Base-by-base conservation (phyloP, 1,284 basidiomycete species). In the Leccinum pachyderme region DNA sequence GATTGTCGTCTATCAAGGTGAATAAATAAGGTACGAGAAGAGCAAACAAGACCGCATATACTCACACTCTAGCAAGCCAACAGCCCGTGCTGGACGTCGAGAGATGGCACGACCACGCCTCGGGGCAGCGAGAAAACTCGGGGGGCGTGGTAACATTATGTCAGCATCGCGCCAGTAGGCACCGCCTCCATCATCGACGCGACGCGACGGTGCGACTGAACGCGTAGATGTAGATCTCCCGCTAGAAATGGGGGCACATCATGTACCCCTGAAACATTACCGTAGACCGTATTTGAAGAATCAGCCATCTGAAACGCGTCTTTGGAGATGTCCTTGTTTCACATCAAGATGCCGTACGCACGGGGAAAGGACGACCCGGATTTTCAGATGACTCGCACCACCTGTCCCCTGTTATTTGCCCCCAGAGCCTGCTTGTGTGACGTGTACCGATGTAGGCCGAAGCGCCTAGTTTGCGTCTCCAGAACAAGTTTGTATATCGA, bases 121-220 rank as follows among this genome's bases (percentile, higher is more conserved):
- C 43, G 41, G 56, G 28, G 54, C 51, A 47, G 49, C 65, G 54
- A 58, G 53, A 72, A 72, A 69, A 72, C 57, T 70, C 61, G 51
- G 41, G 50, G 63, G 50, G 64, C 67, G 67, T 69, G 71, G 64
- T 60, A 73, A 65, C 22, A 56, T 73, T 73, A 72, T 50, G 58
- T 73, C 69, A 73, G 66, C 66, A 53, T 25, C 45, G n/a, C 45
- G 27, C 45, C 45, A 11, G 25, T 18, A n/a, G 44, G 27, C 44
- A 45, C 31, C 47, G 51, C 51, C 44, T 35, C 51, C 15, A 4
- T 39, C 22, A 4, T 41, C 11, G 35, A 48, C 45, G 27, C 29
- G 52, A 29, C 51, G 18, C 39, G 39, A 41, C 39, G 39, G 39
- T 22, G 22, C 22, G 12, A 41, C n/a, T 7, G 45, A 3, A 9